Conservation (phyloP, 768 basidiomycete genomes). For the Bullera alba region DNA sequence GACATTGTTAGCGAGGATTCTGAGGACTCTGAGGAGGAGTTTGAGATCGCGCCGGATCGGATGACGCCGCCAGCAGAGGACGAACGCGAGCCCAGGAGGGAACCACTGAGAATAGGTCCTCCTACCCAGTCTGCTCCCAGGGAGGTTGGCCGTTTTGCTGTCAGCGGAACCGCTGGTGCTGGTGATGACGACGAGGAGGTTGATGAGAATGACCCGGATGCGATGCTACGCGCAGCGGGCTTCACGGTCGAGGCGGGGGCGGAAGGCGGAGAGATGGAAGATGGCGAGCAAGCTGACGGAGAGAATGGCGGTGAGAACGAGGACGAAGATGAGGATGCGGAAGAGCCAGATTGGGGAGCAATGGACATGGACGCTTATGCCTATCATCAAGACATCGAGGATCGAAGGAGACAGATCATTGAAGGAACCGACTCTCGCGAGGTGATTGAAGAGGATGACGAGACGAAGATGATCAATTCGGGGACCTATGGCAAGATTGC, state of each 20-base stretch:
- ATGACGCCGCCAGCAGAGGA: slow-evolving; percentile 29
- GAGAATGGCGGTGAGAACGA: slow-evolving; percentile 11
- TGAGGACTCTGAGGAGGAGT: slow-evolving; percentile 30
- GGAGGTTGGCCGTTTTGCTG: too few relatives aligned
- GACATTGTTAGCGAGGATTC: slow-evolving; percentile 26
- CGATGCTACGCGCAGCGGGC: slow-evolving; percentile 7
- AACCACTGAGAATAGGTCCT: slow-evolving; percentile 1
- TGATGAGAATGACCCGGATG: background rate
- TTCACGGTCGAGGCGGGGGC: slow-evolving; percentile 4
- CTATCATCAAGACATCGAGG: slow-evolving; percentile 3
- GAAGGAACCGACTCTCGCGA: slow-evolving; percentile 11
- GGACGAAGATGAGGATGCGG: slow-evolving; percentile 6
- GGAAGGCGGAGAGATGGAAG: slow-evolving; percentile 3
- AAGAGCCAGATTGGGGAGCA: background rate
- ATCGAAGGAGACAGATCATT: background rate
- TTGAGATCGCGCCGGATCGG: slow-evolving; percentile 23
- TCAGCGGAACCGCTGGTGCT: background rate
- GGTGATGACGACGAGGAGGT: background rate
- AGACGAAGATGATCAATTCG: slow-evolving; percentile 29
- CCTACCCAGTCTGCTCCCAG: too few relatives aligned
- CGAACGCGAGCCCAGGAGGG: slow-evolving; percentile 3
- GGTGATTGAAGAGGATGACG: slow-evolving; percentile 28
- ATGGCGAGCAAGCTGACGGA: slow-evolving; percentile 9
- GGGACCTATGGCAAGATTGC: slow-evolving; percentile 10
- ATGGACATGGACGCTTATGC: slow-evolving; percentile 6